Conservation (phyloP, 164 flowering plant species). For the Stephania cephalantha region DNA sequence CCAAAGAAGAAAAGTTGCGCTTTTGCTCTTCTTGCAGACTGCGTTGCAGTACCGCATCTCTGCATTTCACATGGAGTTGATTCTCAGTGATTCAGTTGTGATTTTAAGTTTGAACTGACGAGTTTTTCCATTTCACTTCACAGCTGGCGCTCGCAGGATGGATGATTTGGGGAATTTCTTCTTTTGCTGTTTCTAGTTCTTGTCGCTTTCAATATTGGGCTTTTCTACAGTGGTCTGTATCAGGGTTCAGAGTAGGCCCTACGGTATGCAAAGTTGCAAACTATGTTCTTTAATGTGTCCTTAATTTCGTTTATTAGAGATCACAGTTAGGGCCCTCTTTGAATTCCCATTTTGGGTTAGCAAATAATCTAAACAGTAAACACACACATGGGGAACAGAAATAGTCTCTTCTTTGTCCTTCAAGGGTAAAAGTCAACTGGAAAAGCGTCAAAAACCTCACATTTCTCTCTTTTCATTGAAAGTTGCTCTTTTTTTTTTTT, state of each 20-base stretch:
- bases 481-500: too few relatives aligned
- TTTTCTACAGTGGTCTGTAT: background rate
- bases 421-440: background rate
- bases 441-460: background rate
- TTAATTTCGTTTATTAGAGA: background rate
- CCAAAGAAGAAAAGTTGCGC: background rate
- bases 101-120: background rate
- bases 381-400: background rate
- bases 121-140: background rate
- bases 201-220: constrained; percentile 6
- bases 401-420: background rate
- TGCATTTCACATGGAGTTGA: constrained; percentile 8
- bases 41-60: background rate
- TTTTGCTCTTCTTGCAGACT: background rate
- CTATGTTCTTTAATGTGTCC: background rate
- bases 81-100: constrained; percentile 1
- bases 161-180: background rate
- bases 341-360: background rate
- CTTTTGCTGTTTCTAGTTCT: constrained; percentile 2
- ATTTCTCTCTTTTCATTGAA: background rate
- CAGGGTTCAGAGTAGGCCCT: background rate
- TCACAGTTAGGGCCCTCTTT: background rate
- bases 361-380: background rate
- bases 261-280: background rate
- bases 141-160: constrained; percentile 3